These are phyloP conservation scores for Pistacia atlantica DNA, from an alignment of 345 rosid genomes.

Conservation along the genomic window DNA sequence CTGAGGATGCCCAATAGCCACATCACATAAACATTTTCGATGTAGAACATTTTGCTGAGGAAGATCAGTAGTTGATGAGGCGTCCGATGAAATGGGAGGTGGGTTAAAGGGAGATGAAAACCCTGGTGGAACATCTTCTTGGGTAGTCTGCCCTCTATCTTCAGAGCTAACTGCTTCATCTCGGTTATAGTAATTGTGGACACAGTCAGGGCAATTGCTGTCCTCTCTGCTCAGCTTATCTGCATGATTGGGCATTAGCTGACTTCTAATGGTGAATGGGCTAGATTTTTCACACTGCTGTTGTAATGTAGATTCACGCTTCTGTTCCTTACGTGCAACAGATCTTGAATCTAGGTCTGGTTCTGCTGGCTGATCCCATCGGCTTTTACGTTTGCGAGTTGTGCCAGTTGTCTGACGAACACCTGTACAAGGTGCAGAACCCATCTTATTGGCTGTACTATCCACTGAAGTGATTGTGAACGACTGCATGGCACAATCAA, in stretches of 20 bases:
- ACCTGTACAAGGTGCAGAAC: slow-evolving; percentile 39
- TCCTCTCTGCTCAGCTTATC: slow-evolving; percentile 28
- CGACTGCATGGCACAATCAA: slow-evolving; percentile 38
- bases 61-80: slow-evolving; percentile 35
- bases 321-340: slow-evolving; percentile 36
- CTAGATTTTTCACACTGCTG: slow-evolving; percentile 26
- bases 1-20: slow-evolving; percentile 52
- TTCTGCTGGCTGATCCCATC: slow-evolving; percentile 92
- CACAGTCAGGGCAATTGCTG: slow-evolving; percentile 17
- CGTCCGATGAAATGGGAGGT: slow-evolving; percentile 34
- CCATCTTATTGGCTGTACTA: slow-evolving; percentile 44
- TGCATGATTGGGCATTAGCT: slow-evolving; percentile 11
- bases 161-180: slow-evolving; percentile 26
- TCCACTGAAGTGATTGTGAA: slow-evolving; percentile 35
- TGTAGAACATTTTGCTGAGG: slow-evolving; percentile 25
- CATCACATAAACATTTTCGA: slow-evolving; percentile 32
- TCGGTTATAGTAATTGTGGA: slow-evolving; percentile 24
- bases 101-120: slow-evolving; percentile 54
- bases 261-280: slow-evolving; percentile 16
- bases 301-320: slow-evolving; percentile 25
- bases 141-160: slow-evolving; percentile 37
- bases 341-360: slow-evolving; percentile 29
- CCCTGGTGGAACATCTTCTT: slow-evolving; percentile 85
- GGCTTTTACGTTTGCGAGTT: slow-evolving; percentile 89
- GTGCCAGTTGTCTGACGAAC: slow-evolving; percentile 36